Percentiles rank a stretch among this genome's conserved stretches.
These are phyloP conservation scores for Zygotorulaspora chibaensis DNA, from an alignment of 805 yeast genomes.

Conservation along the genomic window DNA sequence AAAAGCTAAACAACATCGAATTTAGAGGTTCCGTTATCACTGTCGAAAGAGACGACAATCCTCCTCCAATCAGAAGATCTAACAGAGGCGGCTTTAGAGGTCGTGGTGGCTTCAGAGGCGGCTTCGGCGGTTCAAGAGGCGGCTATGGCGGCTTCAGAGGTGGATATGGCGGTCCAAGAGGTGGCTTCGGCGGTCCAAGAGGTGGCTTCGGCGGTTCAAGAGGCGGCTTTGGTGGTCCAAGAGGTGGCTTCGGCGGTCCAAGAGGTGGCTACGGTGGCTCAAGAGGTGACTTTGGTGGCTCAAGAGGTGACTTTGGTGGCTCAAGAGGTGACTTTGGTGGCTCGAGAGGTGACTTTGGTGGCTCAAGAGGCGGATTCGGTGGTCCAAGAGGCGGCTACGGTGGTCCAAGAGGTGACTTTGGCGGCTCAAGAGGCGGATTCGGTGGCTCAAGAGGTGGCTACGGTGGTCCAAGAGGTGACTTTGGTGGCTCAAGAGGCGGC, in stretches of 20 bases:
- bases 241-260: slow-evolving; percentile 36
- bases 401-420: slow-evolving; percentile 23
- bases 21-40: slow-evolving; percentile 64
- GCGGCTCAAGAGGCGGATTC: slow-evolving; percentile 30
- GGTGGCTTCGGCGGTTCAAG: slow-evolving; percentile 41
- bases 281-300: slow-evolving; percentile 34
- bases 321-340: slow-evolving; percentile 42
- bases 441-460: slow-evolving; percentile 33
- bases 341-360: slow-evolving; percentile 29
- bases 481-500: slow-evolving; percentile 27
- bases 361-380: slow-evolving; percentile 22
- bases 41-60: slow-evolving; percentile 71
- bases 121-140: slow-evolving; percentile 41
- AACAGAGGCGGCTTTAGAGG: slow-evolving; percentile 46
- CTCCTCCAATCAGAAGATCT: slow-evolving; percentile 47
- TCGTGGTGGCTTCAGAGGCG: slow-evolving; percentile 48
- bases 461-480: slow-evolving; percentile 33
- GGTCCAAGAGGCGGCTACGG: slow-evolving; percentile 39
- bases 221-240: slow-evolving; percentile 38
- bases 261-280: slow-evolving; percentile 31
- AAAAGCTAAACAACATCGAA: slow-evolving; percentile 65
- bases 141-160: slow-evolving; percentile 38
- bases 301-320: slow-evolving; percentile 33
- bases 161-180: slow-evolving; percentile 41
- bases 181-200: slow-evolving; percentile 37